Conservation (phyloP, 495 filamentous ascomycete species). For the Platismatia glauca region DNA sequence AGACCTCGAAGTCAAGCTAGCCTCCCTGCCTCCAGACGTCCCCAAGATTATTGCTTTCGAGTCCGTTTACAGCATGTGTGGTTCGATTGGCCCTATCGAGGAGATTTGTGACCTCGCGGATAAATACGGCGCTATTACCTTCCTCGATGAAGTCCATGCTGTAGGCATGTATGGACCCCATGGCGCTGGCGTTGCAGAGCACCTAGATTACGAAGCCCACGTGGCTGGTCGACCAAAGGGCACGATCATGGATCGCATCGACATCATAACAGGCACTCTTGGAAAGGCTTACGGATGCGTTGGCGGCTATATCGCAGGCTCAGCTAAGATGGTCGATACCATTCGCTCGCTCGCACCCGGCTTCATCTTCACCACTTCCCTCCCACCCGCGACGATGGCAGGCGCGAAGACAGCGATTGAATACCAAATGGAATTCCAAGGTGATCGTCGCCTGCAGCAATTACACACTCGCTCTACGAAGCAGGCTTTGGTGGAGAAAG, state of each 20-base stretch:
- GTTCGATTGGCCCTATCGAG: constrained; percentile 89
- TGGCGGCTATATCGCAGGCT: constrained; percentile 93
- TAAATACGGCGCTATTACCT: constrained; percentile 95
- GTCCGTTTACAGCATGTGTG: constrained; percentile 98
- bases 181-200: constrained; percentile 93
- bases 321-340: constrained; percentile 81
- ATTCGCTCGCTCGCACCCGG: constrained; percentile 91
- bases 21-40: constrained; percentile 67
- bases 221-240: constrained; percentile 54
- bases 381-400: constrained; percentile 94
- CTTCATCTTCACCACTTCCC: constrained; percentile 97
- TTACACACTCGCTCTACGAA: constrained; percentile 92
- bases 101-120: constrained; percentile 92
- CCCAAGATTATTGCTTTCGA: constrained; percentile 99
- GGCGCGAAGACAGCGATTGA: constrained; percentile 87
- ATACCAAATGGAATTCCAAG: constrained; percentile 72
- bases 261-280: constrained; percentile 95
- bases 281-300: constrained; percentile 98
- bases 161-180: constrained; percentile 98
- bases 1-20: constrained; percentile 85
- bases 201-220: constrained; percentile 76
- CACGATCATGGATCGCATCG: constrained; percentile 88
- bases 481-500: constrained; percentile 57
- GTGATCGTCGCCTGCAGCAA: constrained; percentile 84
- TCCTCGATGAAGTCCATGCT: constrained; percentile 96